These are phyloP conservation scores for Stephania japonica DNA, from an alignment of 164 flowering plant species.

Conservation along the genomic window DNA sequence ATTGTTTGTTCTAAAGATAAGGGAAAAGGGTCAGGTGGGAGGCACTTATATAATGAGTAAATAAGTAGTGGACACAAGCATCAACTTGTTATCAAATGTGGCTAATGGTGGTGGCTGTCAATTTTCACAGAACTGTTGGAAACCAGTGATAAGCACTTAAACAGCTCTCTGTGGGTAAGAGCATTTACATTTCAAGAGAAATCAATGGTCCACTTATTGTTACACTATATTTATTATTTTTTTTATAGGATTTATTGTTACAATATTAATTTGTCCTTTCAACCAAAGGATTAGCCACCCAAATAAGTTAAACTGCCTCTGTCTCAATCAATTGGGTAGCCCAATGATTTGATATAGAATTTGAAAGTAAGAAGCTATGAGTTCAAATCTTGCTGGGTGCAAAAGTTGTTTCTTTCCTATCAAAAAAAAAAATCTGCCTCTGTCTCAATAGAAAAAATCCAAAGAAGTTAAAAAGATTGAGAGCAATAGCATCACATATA, in stretches of 20 bases:
- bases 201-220: background rate
- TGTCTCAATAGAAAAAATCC: too few species aligned
- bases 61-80: slow-evolving; percentile 5
- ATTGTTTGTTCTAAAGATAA: background rate
- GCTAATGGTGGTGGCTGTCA: slow-evolving; percentile 10
- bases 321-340: too few species aligned
- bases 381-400: too few species aligned
- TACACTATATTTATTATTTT: too few species aligned
- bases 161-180: slow-evolving; percentile 7
- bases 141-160: slow-evolving; percentile 22
- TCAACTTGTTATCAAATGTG: background rate
- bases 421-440: too few species aligned
- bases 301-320: background rate
- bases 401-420: too few species aligned
- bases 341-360: too few species aligned
- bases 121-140: slow-evolving; percentile 13
- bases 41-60: background rate
- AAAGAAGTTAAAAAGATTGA: too few species aligned
- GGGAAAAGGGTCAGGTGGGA: slow-evolving; percentile 3
- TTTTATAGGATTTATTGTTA: too few species aligned
- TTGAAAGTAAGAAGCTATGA: too few species aligned
- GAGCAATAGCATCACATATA: too few species aligned
- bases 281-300: slow-evolving; percentile 16
- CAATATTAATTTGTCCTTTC: background rate
- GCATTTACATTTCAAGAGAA: background rate